Percentiles rank a stretch among this genome's conserved stretches.
These are phyloP conservation scores for Xylariaceae sp. DNA, from an alignment of 2,329 filamentous ascomycete species.

Conservation along the genomic window DNA sequence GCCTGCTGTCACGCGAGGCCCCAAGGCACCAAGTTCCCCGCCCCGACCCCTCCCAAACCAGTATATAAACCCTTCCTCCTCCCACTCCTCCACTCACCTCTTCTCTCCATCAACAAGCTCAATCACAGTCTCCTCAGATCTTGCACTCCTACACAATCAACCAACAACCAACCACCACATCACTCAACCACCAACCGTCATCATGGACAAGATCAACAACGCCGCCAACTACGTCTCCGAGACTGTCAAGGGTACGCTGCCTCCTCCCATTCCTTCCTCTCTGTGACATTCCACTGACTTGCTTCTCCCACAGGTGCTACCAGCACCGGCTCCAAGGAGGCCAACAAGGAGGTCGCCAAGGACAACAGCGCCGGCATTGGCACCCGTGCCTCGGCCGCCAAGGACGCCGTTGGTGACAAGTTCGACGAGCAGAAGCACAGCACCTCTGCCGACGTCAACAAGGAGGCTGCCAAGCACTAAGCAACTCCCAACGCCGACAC, in stretches of 20 bases:
- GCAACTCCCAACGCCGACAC: background rate
- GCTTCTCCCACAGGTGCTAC: constrained; percentile 25
- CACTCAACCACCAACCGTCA: constrained; percentile 18
- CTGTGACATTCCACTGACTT: constrained; percentile 1
- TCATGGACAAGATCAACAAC: constrained; percentile 50
- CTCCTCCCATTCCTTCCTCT: background rate
- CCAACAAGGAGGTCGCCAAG: constrained; percentile 64
- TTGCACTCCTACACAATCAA: constrained; percentile 12
- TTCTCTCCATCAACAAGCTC: background rate
- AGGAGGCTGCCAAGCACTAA: constrained; percentile 30
- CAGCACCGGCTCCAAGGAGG: constrained; percentile 55
- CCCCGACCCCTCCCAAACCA: background rate
- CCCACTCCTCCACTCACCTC: constrained; percentile 3
- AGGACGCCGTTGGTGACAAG: constrained; percentile 43
- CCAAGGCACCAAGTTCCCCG: background rate
- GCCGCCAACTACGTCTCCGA: constrained; percentile 63
- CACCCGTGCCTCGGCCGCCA: constrained; percentile 43
- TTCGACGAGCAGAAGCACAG: constrained; percentile 30
- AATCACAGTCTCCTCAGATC: constrained; percentile 5
- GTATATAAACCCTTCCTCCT: constrained; percentile 3
- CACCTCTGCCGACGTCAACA: constrained; percentile 27
- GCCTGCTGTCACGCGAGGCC: too few species aligned
- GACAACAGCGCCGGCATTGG: constrained; percentile 43
- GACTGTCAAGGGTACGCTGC: constrained; percentile 43
- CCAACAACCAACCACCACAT: constrained; percentile 8